These are phyloP conservation scores for Monosporascus ibericus DNA, from an alignment of 2,329 filamentous ascomycete species.

Conservation along the genomic window DNA sequence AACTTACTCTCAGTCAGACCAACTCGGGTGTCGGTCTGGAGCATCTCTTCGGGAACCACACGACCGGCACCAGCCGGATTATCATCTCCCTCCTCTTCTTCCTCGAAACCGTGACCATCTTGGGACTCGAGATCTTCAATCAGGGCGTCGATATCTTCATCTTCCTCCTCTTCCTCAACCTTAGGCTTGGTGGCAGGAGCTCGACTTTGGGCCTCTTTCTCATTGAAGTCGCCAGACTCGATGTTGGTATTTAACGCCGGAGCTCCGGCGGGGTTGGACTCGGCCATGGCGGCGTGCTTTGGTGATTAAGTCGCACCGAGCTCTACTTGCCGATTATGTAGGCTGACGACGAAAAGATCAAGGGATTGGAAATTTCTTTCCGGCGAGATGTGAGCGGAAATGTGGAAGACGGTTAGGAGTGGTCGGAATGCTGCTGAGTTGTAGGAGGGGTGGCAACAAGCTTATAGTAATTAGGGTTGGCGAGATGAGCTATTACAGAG, in stretches of 20 bases:
- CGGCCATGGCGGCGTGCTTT: constrained; percentile 43
- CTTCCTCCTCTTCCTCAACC: constrained; percentile 58
- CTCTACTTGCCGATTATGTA: constrained; percentile 11
- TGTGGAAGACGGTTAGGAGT: constrained; percentile 8
- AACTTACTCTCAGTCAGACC: constrained; percentile 73
- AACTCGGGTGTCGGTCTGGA: constrained; percentile 67
- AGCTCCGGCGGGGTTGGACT: constrained; percentile 44
- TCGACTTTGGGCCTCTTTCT: constrained; percentile 45
- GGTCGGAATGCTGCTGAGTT: constrained; percentile 21
- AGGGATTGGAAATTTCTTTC: constrained; percentile 3
- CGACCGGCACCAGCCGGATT: constrained; percentile 49
- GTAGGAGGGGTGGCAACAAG: constrained; percentile 11
- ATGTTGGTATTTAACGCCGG: constrained; percentile 59
- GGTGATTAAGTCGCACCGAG: constrained; percentile 9
- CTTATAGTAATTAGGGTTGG: constrained; percentile 11
- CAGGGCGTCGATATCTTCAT: constrained; percentile 79
- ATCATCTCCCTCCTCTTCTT: constrained; percentile 54
- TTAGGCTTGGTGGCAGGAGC: constrained; percentile 33
- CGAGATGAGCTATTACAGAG: constrained; percentile 9
- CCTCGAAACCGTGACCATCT: constrained; percentile 62
- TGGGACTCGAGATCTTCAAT: constrained; percentile 83
- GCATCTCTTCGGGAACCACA: constrained; percentile 60
- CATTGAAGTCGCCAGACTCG: constrained; percentile 58
- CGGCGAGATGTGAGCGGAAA: constrained; percentile 9
- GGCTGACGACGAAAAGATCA: constrained; percentile 8